Base-by-base conservation (phyloP, 1,284 basidiomycete species). In the Rhodotorula glutinis region DNA sequence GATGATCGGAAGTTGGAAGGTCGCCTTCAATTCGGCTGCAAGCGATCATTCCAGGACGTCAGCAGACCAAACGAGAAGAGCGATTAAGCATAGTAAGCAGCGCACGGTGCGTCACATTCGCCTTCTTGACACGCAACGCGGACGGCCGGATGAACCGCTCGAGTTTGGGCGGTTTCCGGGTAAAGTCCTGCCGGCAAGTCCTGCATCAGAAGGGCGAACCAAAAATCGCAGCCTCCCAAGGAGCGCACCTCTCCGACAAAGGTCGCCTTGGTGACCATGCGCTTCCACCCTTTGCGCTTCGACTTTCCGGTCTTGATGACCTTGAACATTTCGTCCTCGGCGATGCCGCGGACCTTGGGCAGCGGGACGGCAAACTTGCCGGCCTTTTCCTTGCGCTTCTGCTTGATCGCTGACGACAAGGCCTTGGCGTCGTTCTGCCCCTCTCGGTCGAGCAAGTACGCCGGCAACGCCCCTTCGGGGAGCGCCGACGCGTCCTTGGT, bases 281-380 rank as follows among this genome's bases (percentile, higher is more conserved):
- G 86, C 83, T 99, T 99, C 96, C 96, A 99, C 33, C 89, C 86
- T 81, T 98, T 99, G 78, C 86, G 87, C 83, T 95, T 98, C 78
- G 87, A 90, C 84, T 98, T 98, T 64, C 96, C 96, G 0, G 95
- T 95, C 83, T 94, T 92, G 85, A 99, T 85, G 44, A 98, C 96
- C 84, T 96, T 98, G 85, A 99, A 99, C 86, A 95, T 96, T 83
- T 99, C 96, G 77, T 98, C 96, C 80, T 99, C 96, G 25, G 95
- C 94, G 75, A 99, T 98, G 54, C 96, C 96, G 64, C 95, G 84
- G 60, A 99, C 96, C 80, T 95, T 96, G 57, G 96, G 95, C 70
- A 98, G 78, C 4, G 95, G 96, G 3, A 99, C 96, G 33, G 92
- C 87, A 81, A 92, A 99, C 80, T 96, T 95, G 33, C 95, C 96